Percentiles rank a stretch among this genome's conserved stretches.
Evolutionary conservation across 2,329 filamentous ascomycete species (phyloP).

Genomic region (Fusarium marasasianum): DNA sequence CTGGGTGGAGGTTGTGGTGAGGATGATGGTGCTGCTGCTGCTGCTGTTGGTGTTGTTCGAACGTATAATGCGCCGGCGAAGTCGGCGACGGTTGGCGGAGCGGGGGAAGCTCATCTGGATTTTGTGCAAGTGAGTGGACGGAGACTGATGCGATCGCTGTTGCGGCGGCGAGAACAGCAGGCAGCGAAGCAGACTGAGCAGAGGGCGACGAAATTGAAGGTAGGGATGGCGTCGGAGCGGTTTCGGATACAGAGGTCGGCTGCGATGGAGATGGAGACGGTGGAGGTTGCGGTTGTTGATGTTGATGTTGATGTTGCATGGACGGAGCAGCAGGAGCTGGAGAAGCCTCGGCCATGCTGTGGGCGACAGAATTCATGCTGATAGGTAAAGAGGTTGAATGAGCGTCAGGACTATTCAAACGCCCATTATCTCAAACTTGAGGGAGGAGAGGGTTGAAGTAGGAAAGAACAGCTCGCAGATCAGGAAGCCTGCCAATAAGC

Average conservation of each 20-base stretch:
- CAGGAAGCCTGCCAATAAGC: conserved; percentile 17
- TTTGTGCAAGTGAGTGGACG: conserved; percentile 33
- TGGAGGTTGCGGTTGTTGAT: conserved; percentile 40
- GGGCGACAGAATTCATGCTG: conserved; percentile 52
- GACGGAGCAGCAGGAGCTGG: conserved; percentile 29
- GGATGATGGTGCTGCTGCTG: conserved; percentile 32
- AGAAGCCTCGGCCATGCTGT: conserved; percentile 48
- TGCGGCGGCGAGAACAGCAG: conserved; percentile 36
- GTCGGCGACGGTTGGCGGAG: conserved; percentile 42
- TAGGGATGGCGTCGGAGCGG: conserved; percentile 37
- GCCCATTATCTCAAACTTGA: conserved; percentile 39
- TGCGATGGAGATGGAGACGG: conserved; percentile 41
- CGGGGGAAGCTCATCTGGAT: conserved; percentile 42
- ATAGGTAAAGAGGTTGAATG: conserved; percentile 13
- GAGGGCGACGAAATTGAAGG: conserved; percentile 42
- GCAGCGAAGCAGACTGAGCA: conserved; percentile 41
- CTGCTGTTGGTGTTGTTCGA: conserved; percentile 42
- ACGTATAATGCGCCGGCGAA: conserved; percentile 42
- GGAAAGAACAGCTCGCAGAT: conserved; percentile 13
- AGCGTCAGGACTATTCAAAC: conserved; percentile 35
- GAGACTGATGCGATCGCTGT: conserved; percentile 35
- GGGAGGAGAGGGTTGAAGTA: conserved; percentile 7
- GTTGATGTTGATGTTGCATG: conserved; percentile 33
- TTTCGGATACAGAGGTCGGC: conserved; percentile 39
- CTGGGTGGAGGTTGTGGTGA: conserved; percentile 43